Evolutionary conservation across 2,329 filamentous ascomycete species (phyloP).

Genomic region (Aureobasidium sp.): DNA sequence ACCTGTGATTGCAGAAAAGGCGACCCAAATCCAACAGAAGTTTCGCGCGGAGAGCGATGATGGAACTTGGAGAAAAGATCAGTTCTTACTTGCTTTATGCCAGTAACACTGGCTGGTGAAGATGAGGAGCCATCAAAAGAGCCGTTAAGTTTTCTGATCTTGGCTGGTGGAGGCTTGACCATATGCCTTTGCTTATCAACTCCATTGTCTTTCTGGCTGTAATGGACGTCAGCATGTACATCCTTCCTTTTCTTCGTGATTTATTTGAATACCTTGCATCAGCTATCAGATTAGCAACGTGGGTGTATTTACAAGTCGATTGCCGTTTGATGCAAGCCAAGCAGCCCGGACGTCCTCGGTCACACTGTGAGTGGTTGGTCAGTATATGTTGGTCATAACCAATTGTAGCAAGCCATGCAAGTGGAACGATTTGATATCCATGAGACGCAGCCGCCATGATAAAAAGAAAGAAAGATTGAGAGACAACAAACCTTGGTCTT

Average conservation of each 20-base stretch:
- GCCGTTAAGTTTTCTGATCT: slow-evolving; percentile 23
- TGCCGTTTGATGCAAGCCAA: slow-evolving; percentile 63
- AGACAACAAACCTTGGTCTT: slow-evolving; percentile 61
- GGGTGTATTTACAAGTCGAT: slow-evolving; percentile 66
- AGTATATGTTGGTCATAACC: slow-evolving; percentile 2
- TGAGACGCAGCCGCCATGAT: neutral
- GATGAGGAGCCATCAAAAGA: slow-evolving; percentile 7
- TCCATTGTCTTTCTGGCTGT: neutral
- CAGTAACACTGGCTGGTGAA: neutral
- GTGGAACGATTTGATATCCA: neutral
- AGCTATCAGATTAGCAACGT: slow-evolving; percentile 63
- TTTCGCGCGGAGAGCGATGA: slow-evolving; percentile 1
- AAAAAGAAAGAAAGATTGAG: neutral
- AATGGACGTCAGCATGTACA: neutral
- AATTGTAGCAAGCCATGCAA: neutral
- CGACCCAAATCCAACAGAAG: slow-evolving; percentile 32
- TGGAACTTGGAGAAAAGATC: slow-evolving; percentile 8
- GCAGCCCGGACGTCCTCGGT: slow-evolving; percentile 55
- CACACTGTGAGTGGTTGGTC: slow-evolving; percentile 47
- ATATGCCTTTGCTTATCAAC: slow-evolving; percentile 15
- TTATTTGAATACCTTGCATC: slow-evolving; percentile 49
- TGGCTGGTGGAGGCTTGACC: slow-evolving; percentile 27
- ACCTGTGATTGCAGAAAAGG: slow-evolving; percentile 60
- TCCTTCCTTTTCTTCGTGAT: neutral
- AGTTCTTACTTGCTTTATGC: slow-evolving; percentile 4